Evolutionary conservation across 257 asterid genomes (phyloP), one percentile per base, ranked within the genome.

Genomic region (Ligustrum vulgare): DNA sequence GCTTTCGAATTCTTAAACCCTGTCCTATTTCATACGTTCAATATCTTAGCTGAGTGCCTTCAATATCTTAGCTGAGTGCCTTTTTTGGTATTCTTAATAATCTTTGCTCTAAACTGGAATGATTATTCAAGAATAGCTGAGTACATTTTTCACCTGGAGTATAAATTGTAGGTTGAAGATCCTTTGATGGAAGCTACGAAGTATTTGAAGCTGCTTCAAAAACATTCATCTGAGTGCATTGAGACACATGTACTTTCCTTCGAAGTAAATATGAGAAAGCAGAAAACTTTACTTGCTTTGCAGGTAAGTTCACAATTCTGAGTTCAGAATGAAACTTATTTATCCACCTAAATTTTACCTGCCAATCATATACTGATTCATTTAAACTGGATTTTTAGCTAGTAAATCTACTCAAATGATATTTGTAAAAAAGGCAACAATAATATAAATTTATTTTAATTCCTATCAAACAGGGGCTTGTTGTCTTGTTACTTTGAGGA

Each of bases 161-260:
- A 62, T 77, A 73, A 41, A 58, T 72, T 84, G 78, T 84, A 95
- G 99, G 95, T 95, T 74, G 99, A 95, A 84, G 97, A 91, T 83
- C 96, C 98, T 71, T 70, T 95, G 84, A 74, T 72, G 41, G 98
- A 95, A 88, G 98, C 98, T 71, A 93, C 99, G 9, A 95, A 90
- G 86, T 93, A 89, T 89, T 86, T 91, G 91, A 93, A 91, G 88
- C 92, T 90, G 64, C 98, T 93, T 63, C 98, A 93, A 89, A 88
- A 89, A 82, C 96, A 95, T 75, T 95, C 99, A 64, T 82, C 96
- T 76, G 90, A 95, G 75, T 83, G 77, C 79, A 80, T 91, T 79
- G 96, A 90, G 84, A 93, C 99, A 10, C 98, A 95, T 83, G 79
- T 91, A 66, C 89, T 93, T 62, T 91, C 97, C 60, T 95, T 93